These are phyloP conservation scores for Ganoderma meredithae DNA, from an alignment of 1,284 basidiomycete species.

Conservation along the genomic window DNA sequence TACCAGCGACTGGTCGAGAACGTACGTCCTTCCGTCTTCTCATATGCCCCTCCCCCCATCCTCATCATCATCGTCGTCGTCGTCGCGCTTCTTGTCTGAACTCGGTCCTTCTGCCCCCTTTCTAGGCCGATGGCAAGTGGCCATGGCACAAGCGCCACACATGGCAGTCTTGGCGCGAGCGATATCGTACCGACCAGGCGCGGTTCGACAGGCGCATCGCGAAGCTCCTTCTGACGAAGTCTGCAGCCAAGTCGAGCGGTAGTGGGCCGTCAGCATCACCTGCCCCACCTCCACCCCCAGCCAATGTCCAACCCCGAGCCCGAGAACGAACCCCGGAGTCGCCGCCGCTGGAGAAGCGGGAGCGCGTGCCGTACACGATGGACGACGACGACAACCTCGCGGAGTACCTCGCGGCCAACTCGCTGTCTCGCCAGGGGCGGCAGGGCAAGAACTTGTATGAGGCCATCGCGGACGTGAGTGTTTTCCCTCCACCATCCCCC, in stretches of 20 bases:
- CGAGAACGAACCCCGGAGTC: background rate
- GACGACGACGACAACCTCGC: constrained; percentile 73
- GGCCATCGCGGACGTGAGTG: constrained; percentile 41
- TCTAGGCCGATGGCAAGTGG: constrained; percentile 38
- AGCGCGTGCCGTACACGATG: constrained; percentile 68
- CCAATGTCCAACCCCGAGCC: too few relatives aligned
- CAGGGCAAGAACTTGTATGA: constrained; percentile 77
- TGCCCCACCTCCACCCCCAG: too few relatives aligned
- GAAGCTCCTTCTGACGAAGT: constrained; percentile 38
- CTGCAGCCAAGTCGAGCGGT: background rate
- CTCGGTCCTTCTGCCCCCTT: background rate
- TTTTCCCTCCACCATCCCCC: background rate
- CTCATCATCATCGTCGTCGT: too few relatives aligned
- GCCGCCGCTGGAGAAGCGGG: background rate
- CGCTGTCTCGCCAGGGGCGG: constrained; percentile 67
- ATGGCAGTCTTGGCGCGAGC: constrained; percentile 62
- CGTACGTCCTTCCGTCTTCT: constrained; percentile 22
- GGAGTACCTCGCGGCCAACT: constrained; percentile 72
- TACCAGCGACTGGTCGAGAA: constrained; percentile 33
- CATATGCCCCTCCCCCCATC: background rate
- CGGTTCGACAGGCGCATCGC: constrained; percentile 52
- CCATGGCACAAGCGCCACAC: constrained; percentile 54
- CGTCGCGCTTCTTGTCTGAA: background rate
- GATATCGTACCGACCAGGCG: constrained; percentile 51
- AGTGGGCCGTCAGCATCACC: background rate